Conservation (phyloP, 2,329 filamentous ascomycete genomes). For the Colletotrichum cuscutae region DNA sequence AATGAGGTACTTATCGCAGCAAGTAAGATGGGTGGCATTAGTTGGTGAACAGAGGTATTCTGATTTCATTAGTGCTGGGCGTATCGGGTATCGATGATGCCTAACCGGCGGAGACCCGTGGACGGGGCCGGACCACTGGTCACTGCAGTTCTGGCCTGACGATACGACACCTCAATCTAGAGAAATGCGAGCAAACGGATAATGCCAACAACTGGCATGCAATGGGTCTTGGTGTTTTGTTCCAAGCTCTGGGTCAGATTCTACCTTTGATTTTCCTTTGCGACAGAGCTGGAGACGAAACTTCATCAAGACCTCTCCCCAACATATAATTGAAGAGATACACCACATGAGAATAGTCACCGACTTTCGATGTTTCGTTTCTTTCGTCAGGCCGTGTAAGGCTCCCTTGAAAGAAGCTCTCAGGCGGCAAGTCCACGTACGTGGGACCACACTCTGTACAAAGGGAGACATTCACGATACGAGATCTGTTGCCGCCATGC, state of each 20-base stretch:
- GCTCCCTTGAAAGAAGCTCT: not conserved
- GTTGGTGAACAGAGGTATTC: not conserved
- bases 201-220: not conserved
- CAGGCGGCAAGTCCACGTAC: not conserved
- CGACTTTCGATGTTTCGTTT: not conserved
- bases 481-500: not conserved
- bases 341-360: not conserved
- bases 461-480: not conserved
- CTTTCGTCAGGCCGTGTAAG: not conserved
- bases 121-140: slow-evolving; percentile 18
- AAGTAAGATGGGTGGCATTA: not conserved
- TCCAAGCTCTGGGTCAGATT: not conserved
- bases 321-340: not conserved
- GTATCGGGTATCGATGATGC: slow-evolving; percentile 34
- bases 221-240: not conserved
- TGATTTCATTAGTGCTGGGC: not conserved
- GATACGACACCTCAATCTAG: slow-evolving; percentile 15
- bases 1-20: not conserved
- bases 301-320: not conserved
- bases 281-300: not conserved
- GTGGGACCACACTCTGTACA: not conserved
- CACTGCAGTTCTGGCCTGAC: slow-evolving; percentile 26
- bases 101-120: slow-evolving; percentile 17
- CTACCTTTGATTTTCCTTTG: not conserved
- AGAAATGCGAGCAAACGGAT: not conserved